Conservation (phyloP, 768 basidiomycete genomes). For the Bullera alba region DNA sequence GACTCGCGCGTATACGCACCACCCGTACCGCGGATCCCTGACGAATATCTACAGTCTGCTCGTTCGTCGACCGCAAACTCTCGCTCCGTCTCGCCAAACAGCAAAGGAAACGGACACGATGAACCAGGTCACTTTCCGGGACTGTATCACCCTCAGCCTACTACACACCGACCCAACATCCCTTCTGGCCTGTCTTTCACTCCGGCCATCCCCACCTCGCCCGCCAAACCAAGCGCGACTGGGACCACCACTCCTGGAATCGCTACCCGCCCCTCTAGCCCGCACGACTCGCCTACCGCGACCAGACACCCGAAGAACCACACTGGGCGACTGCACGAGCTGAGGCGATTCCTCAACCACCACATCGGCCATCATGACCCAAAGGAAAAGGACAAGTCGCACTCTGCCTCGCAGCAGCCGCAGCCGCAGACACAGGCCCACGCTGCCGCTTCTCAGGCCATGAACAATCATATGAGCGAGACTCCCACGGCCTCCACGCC, state of each 20-base stretch:
- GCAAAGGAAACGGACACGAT: background rate
- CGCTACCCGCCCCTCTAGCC: conserved; percentile 39
- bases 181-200: conserved; percentile 41
- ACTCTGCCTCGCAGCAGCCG: background rate
- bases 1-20: background rate
- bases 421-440: background rate
- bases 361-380: conserved; percentile 61
- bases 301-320: conserved; percentile 48
- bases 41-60: too few relatives aligned
- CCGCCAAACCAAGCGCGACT: conserved; percentile 3
- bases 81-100: background rate
- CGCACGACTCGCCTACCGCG: conserved; percentile 39
- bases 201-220: conserved; percentile 21
- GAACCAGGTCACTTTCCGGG: background rate
- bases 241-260: conserved; percentile 11
- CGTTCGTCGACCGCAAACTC: background rate
- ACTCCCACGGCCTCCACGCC: conserved; percentile 21
- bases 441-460: conserved; percentile 22
- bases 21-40: background rate
- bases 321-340: conserved; percentile 75
- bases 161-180: conserved; percentile 15
- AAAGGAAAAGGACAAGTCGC: conserved; percentile 15
- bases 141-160: background rate
- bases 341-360: conserved; percentile 90
- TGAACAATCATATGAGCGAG: conserved; percentile 23